A percentile compares a stretch with the other conserved stretches of the same genome.
These are phyloP conservation scores for Metschnikowia lunata DNA, from an alignment of 805 yeast species.

Conservation along the genomic window DNA sequence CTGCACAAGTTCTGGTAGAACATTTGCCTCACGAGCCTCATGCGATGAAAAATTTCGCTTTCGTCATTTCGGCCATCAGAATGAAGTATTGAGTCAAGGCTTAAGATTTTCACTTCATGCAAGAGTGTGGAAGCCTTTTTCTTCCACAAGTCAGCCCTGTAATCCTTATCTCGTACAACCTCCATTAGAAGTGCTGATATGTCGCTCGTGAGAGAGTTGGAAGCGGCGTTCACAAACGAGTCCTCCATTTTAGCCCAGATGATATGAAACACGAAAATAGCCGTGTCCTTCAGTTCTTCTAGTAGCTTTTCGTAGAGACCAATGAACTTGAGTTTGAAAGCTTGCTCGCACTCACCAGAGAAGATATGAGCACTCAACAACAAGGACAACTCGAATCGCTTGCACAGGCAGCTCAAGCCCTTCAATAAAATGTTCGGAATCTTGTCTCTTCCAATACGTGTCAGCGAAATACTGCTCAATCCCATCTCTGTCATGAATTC, in stretches of 20 bases:
- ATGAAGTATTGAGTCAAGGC: background rate
- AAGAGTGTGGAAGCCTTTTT: background rate
- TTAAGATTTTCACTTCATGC: background rate
- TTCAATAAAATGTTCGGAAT: constrained; percentile 30
- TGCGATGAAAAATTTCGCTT: constrained; percentile 1
- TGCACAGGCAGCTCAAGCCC: constrained; percentile 18
- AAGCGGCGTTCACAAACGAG: constrained; percentile 24
- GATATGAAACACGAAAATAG: constrained; percentile 29
- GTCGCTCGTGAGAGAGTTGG: constrained; percentile 24
- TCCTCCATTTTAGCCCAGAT: constrained; percentile 25
- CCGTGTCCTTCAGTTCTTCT: constrained; percentile 17
- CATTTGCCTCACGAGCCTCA: constrained; percentile 20
- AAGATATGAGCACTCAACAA: constrained; percentile 30
- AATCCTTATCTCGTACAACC: constrained; percentile 15
- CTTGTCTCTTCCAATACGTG: constrained; percentile 12
- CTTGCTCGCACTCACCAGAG: constrained; percentile 22
- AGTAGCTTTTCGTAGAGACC: constrained; percentile 27
- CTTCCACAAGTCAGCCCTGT: constrained; percentile 7
- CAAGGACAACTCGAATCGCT: constrained; percentile 22
- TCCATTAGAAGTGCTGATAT: constrained; percentile 25
- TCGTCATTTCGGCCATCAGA: background rate
- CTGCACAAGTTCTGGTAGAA: constrained; percentile 34
- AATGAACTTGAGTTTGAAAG: constrained; percentile 29
- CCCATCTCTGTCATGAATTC: constrained; percentile 22
- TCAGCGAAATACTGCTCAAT: constrained; percentile 10